Evolutionary conservation across 331 rosid species (phyloP), one percentile per base, ranked within the genome.

Genomic region (Quercus tomentella): DNA sequence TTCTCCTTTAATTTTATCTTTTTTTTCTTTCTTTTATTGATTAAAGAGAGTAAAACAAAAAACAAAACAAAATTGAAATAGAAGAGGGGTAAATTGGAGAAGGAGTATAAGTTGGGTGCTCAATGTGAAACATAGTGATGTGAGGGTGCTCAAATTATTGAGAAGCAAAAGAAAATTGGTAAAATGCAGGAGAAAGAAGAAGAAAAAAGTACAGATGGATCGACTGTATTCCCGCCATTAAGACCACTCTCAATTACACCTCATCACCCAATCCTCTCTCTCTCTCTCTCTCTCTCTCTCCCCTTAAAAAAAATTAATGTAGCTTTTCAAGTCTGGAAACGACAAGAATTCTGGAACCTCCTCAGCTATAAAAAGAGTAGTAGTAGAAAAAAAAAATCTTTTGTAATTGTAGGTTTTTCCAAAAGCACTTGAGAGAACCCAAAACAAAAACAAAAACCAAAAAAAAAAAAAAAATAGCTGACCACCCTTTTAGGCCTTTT

Each of bases 221-320:
- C 80, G 75, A 74, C 72, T 76, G 75, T 22, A 92, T 76, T 83
- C 88, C 91, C 92, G 83, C 97, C 97, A 86, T 86, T 83, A 84
- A 90, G 80, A 82, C 86, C 79, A 82, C 75, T 84, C 76, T 76
- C 43, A 79, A 49, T 71, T 75, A 75, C 81, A 60, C 37, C 60
- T 60, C 67, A 12, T 33, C 77, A 21, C 74, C 75, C 76, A 33
- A 37, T 58, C 76, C 52, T 8, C 35, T 5, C 37, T 22, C 62
- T 22, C 70, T 31, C 61, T 26, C 76, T 33, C 35, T 31, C 9
- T 35, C 65, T 35, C 65, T 9, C 7, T 26, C 8, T 5, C 14
- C n/a, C 25, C 30, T 2, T 1, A 12, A 12, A 21, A 51, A 51
- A 18, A 22, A 16, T n/a, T n/a, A n/a, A 4, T 2, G 10, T 25